A percentile compares a stretch with the other conserved stretches of the same genome.
Evolutionary conservation across 352 stramenopile species (phyloP).

Genomic region (Phytophthora agathidicida): DNA sequence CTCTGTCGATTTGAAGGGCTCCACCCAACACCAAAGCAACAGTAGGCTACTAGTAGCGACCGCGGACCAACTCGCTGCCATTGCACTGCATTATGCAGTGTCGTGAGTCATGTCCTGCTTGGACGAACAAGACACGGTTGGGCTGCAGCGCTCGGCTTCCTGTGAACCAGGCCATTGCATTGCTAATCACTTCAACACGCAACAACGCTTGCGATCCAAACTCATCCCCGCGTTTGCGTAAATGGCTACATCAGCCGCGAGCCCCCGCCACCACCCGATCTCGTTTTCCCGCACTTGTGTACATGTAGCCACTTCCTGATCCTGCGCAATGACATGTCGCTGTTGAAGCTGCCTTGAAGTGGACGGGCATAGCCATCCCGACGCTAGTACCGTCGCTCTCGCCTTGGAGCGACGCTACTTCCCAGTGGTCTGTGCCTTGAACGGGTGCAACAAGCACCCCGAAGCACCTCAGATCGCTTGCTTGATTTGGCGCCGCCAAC

Average conservation of each 20-base stretch:
- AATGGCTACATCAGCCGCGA: slow-evolving; percentile 17
- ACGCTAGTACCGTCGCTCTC: no score
- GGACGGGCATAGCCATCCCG: slow-evolving; percentile 4
- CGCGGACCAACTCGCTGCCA: not conserved
- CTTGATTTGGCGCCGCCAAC: no score
- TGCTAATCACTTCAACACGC: slow-evolving; percentile 7
- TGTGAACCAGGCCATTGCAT: no score
- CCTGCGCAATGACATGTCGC: slow-evolving; percentile 15
- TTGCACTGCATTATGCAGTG: no score
- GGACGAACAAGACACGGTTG: slow-evolving; percentile 9
- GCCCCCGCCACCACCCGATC: slow-evolving; percentile 14
- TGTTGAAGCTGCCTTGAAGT: slow-evolving; percentile 24
- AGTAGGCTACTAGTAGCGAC: slow-evolving; percentile 1
- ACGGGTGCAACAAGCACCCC: no score
- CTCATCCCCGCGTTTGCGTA: slow-evolving; percentile 18
- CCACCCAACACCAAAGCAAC: slow-evolving; percentile 18
- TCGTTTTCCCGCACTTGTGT: slow-evolving; percentile 10
- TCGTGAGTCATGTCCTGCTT: slow-evolving; percentile 2
- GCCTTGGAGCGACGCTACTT: no score
- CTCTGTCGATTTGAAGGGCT: slow-evolving; percentile 17
- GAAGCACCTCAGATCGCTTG: no score
- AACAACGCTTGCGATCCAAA: slow-evolving; percentile 8
- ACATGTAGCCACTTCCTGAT: slow-evolving; percentile 25
- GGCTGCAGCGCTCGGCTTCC: slow-evolving; percentile 7
- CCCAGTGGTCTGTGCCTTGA: no score